phyloP scores from a whole-genome alignment of 768 basidiomycete genomes.

The Lentinula boryana region DNA sequence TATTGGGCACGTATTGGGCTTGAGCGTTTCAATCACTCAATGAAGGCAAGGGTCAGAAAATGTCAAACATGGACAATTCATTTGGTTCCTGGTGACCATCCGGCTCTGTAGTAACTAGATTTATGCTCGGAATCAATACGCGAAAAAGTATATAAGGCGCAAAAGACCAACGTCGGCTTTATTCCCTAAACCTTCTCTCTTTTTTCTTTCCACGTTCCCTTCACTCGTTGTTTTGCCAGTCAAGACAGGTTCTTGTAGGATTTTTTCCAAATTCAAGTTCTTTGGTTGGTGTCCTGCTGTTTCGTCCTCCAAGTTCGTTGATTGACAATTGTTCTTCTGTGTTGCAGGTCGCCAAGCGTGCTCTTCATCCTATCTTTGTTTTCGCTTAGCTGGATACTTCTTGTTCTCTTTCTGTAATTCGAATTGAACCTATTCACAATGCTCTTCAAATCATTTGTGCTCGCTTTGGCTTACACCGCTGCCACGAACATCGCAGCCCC shows the following conservation, averaged over 20 bases:
- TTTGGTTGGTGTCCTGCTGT: conserved; percentile 16
- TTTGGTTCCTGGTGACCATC: neutral
- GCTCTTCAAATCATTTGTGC: conserved; percentile 29
- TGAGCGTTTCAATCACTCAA: too few species aligned
- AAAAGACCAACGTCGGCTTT: neutral
- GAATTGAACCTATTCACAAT: conserved; percentile 20
- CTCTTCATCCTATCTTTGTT: conserved; percentile 14
- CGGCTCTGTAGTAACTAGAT: neutral
- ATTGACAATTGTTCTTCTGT: neutral
- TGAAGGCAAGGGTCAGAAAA: neutral
- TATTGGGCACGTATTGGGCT: too few species aligned
- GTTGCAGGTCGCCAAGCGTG: conserved; percentile 21
- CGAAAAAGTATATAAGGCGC: neutral
- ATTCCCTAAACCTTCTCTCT: neutral
- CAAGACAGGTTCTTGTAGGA: conserved; percentile 52
- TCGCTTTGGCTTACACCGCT: conserved; percentile 29
- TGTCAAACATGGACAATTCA: neutral
- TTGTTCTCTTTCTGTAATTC: conserved; percentile 11
- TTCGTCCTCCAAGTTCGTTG: neutral
- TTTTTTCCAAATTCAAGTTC: conserved; percentile 22
- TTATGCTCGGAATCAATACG: conserved; percentile 1
- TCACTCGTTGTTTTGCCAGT: conserved; percentile 25
- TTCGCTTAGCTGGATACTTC: conserved; percentile 17
- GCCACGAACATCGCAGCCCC: conserved; percentile 32
- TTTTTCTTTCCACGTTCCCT: neutral